Base-by-base conservation (phyloP, 805 yeast species). In the Zygosaccharomyces siamensis region DNA sequence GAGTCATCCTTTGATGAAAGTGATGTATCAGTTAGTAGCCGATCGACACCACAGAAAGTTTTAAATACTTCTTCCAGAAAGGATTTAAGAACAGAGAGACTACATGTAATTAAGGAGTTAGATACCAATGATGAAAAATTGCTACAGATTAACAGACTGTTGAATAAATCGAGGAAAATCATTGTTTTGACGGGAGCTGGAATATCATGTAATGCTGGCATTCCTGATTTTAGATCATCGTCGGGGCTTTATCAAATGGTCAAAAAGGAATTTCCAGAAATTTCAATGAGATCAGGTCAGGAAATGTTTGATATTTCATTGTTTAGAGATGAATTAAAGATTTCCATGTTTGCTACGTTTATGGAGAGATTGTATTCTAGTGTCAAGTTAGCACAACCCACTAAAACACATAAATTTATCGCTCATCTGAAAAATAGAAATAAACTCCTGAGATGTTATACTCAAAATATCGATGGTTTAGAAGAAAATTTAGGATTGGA, bases 121-220 rank as follows among this genome's bases (percentile, higher is more conserved):
- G 44, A 54, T n/a, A 33, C 42, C 1, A 45, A 46, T 7, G 47
- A 58, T 39, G 55, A 51, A 27, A 45, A 48, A 7, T 46, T 66
- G 23, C 31, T 50, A 2, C 60, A 55, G 43, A 64, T 72, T 7
- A 60, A 58, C 45, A 64, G 56, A 39, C 37, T 55, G 20, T 47
- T 69, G 20, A 55, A 52, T 30, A 56, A 62, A 40, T 61, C 72
- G 4, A 61, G 76, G 46, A 80, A 76, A 58, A 70, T 83, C n/a
- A 74, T 85, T 18, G 75, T 86, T 3, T 72, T 90, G 47, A 89
- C 97, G 0, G 98, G 99, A 6, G 99, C 99, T 2, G 99, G 99
- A 0, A 89, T 92, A 50, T 88, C 97, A 12, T 89, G 97, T 64
- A 88, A 86, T 63, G 97, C 98, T 1, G 98, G 99, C 0, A 93